Conservation (phyloP, 2,329 filamentous ascomycete species). For the Pseudogymnoascus sp. region DNA sequence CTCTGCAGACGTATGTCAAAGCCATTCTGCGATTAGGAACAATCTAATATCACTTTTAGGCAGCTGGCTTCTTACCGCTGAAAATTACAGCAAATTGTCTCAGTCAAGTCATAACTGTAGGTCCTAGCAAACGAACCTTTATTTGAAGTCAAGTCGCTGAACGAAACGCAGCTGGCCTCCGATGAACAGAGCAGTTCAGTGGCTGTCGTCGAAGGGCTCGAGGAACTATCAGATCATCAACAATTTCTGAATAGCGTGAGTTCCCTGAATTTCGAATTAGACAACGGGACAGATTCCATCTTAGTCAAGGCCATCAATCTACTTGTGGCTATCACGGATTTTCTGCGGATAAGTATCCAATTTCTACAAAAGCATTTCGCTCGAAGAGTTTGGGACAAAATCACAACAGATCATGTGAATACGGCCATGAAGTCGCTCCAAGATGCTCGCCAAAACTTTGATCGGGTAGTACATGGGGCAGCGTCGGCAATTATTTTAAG, state of each 20-base stretch:
- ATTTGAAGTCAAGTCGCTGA: not conserved
- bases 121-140: not conserved
- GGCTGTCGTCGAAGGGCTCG: not conserved
- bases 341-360: not conserved
- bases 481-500: not conserved
- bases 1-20: not conserved
- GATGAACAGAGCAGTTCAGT: not conserved
- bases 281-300: not conserved
- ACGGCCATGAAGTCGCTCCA: not conserved
- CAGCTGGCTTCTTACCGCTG: not conserved
- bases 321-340: not conserved
- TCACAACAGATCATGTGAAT: not conserved
- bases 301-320: not conserved
- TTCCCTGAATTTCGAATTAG: not conserved
- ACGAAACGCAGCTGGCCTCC: not conserved
- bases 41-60: not conserved
- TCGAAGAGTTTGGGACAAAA: not conserved
- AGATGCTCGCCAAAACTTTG: not conserved
- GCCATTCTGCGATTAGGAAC: not conserved
- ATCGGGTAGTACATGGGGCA: not conserved
- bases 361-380: not conserved
- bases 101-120: not conserved
- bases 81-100: not conserved
- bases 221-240: not conserved
- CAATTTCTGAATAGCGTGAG: not conserved